These are phyloP conservation scores for Dendrothele bispora DNA, from an alignment of 768 basidiomycete species.

Conservation along the genomic window DNA sequence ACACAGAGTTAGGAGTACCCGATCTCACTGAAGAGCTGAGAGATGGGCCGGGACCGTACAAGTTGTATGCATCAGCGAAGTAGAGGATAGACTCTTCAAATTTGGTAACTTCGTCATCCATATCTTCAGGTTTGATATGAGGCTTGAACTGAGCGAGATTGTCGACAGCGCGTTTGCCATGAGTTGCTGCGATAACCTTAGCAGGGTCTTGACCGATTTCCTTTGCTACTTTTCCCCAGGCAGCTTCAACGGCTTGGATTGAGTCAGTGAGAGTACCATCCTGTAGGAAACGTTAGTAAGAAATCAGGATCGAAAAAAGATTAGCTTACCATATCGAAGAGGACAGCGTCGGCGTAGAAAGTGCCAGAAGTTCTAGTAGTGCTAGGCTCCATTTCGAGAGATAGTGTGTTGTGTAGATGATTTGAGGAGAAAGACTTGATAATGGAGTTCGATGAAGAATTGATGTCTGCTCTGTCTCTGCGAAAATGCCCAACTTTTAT, in stretches of 20 bases:
- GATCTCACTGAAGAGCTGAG: conserved; percentile 22
- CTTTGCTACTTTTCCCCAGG: conserved; percentile 70
- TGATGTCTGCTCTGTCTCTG: no score
- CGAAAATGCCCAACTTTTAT: no score
- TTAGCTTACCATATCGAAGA: conserved; percentile 68
- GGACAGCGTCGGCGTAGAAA: conserved; percentile 57
- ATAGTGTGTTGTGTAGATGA: no score
- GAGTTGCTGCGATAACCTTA: conserved; percentile 77
- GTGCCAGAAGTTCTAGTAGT: no score
- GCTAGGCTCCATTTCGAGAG: no score
- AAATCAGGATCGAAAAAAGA: conserved; percentile 2
- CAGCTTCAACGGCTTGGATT: conserved; percentile 74
- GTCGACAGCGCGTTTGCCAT: conserved; percentile 77
- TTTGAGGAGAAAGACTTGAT: no score
- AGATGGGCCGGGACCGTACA: conserved; percentile 42
- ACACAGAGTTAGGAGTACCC: no score
- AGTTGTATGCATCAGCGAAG: conserved; percentile 59
- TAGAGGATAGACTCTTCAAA: conserved; percentile 69
- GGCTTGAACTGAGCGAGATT: conserved; percentile 68
- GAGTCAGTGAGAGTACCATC: no score
- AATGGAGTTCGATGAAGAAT: no score
- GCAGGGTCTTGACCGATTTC: conserved; percentile 72
- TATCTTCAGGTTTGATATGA: conserved; percentile 50
- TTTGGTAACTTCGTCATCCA: conserved; percentile 55
- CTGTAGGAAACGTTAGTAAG: conserved; percentile 30